phyloP scores from a whole-genome alignment of 768 basidiomycete species.

The Galerina sulciceps region DNA sequence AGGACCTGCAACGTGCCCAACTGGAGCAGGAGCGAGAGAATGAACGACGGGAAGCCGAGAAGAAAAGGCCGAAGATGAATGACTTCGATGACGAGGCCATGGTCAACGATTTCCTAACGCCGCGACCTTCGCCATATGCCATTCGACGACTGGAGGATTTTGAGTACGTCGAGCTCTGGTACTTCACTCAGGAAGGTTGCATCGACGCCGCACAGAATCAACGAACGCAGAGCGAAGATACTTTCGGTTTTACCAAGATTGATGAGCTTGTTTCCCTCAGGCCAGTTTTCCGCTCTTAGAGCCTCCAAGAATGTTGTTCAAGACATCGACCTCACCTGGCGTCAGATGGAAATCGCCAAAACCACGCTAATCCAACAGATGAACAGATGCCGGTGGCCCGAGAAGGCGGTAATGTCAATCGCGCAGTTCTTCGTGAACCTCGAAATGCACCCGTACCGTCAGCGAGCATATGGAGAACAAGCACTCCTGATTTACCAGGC shows the following conservation, averaged over 20 bases:
- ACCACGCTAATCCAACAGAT: too few relatives aligned
- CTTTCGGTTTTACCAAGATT: not conserved
- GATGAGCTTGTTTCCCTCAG: not conserved
- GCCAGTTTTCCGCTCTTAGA: too few relatives aligned
- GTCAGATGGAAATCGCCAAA: too few relatives aligned
- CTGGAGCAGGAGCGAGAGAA: not conserved
- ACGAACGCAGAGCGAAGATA: not conserved
- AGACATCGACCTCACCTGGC: too few relatives aligned
- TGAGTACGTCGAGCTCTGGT: conserved; percentile 15
- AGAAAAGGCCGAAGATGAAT: conserved; percentile 6
- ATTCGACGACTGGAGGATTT: not conserved
- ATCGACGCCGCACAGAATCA: conserved; percentile 5
- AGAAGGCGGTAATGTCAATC: too few relatives aligned
- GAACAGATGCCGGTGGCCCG: too few relatives aligned
- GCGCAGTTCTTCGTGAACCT: not conserved
- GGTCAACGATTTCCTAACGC: not conserved
- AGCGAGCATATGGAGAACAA: not conserved
- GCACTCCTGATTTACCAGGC: not conserved
- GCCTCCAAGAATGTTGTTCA: too few relatives aligned
- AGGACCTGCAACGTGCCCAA: not conserved
- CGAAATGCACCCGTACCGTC: not conserved
- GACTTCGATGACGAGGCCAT: not conserved
- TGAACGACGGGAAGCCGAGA: not conserved
- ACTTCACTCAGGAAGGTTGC: conserved; percentile 15
- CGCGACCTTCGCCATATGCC: conserved; percentile 1